Evolutionary conservation across 306 rosid species (phyloP), one percentile per base, ranked within the genome.

Genomic region (Ormosia semicastrata): DNA sequence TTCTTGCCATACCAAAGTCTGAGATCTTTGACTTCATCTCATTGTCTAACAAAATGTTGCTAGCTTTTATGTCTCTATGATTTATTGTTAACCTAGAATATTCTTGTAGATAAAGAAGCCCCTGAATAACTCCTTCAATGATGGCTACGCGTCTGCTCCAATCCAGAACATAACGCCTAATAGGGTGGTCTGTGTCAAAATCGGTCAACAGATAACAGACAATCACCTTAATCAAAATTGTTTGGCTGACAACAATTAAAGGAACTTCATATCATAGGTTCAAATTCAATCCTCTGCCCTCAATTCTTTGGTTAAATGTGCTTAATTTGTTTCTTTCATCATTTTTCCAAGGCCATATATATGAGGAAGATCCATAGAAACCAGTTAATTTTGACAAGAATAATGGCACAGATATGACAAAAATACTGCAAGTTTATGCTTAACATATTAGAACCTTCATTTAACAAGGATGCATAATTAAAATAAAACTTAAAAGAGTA

Each of bases 1-100:
- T 67, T 77, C 41, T 85, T 4, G 84, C 81, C 78, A 88, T 83
- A 0, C 87, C 86, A 64, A 85, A 88, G 58, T 88, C 87, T 7
- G 86, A 83, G 1, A 88, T 88, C 59, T 88, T 88, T 36, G 86
- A 71, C 1, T 60, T 85, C 81, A 82, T 76, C 10, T 79, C 79
- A 0, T 46, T 1, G 18, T 76, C 82, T 4, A 71, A 18, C 49
- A 78, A 84, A 39, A 87, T 85, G 44, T 84, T 87, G 53, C 87
- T 80, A 70, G 81, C 78, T 71, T 86, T 86, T 15, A 83, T 10
- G 53, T 80, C 84, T 14, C 87, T 29, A 37, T 83, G 85, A 15
- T 71, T 75, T 14, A 87, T 75, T 1, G 83, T 82, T 11, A 87
- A 50, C 59, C 77, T 79, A 0, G 83, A 88, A 69, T 85, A 69